Evolutionary conservation across 2,329 filamentous ascomycete species (phyloP), one percentile per base, ranked within the genome.

Genomic region (Paecilomyces formosus): DNA sequence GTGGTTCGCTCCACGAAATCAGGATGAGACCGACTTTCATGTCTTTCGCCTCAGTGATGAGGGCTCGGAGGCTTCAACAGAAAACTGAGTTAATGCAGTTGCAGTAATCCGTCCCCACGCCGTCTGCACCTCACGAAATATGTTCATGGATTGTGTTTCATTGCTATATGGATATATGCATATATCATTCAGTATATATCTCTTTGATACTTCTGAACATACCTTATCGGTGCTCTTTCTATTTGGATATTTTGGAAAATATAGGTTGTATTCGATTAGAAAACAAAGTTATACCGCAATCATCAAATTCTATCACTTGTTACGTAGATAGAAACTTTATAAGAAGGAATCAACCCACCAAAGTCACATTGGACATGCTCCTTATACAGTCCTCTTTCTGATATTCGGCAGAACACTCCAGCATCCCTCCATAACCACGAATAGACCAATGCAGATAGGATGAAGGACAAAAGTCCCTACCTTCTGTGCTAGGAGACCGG

Each of bases 381-480:
- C 21, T 52, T 21, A 52, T 1, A 52, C 26, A 11, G 50, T 15
- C 11, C 50, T 52, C 74, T 83, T 83, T 57, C 68, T 71, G 53
- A 79, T 72, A 62, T 70, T 77, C 1, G 83, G 82, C 66, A 85
- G 65, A 2, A 71, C 69, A 15, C 75, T 67, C 82, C 82, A 85
- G 59, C 78, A 79, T 11, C 67, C 72, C 30, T 79, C 64, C 83
- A 86, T 85, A 6, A 77, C 70, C 1, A 71, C 78, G 70, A 81
- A 85, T 58, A 83, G 65, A 1, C 75, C 81, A 55, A 85, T 74
- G 66, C 81, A 83, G 31, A 85, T 79, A 2, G 83, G 83, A 74
- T 78, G 75, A 65, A 81, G 68, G n/a, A 81, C 77, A 60, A 78
- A 78, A 1, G 78, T 81, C 1, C 78, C 78, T 45, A 74, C 68